Evolutionary conservation across 768 basidiomycete genomes (phyloP).

Genomic region (Rhodotorula taiwanensis): DNA sequence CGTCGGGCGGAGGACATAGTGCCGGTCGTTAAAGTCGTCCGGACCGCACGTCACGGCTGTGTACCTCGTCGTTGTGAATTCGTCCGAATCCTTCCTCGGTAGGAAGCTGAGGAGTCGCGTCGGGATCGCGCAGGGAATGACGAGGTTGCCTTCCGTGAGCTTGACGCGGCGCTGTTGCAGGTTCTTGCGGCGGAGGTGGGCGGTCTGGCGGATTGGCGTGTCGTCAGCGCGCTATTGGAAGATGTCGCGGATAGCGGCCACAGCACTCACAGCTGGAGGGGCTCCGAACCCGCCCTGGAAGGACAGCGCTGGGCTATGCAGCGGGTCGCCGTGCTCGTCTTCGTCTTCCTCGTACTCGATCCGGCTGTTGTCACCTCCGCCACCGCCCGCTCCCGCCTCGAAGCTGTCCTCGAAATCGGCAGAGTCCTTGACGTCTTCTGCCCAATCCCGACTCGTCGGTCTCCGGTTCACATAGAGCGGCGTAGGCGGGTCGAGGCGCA

Average conservation of each 20-base stretch:
- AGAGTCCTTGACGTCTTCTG: slow-evolving; percentile 23
- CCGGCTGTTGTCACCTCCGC: not conserved
- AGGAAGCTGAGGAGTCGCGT: slow-evolving; percentile 68
- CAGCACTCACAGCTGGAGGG: slow-evolving; percentile 18
- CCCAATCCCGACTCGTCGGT: slow-evolving; percentile 6
- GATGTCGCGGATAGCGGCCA: no score
- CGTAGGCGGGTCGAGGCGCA: slow-evolving; percentile 4
- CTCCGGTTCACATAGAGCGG: slow-evolving; percentile 30
- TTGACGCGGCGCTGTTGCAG: slow-evolving; percentile 52
- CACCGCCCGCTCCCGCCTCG: slow-evolving; percentile 10
- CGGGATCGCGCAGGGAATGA: slow-evolving; percentile 75
- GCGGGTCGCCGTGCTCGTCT: no score
- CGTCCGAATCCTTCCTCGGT: slow-evolving; percentile 57
- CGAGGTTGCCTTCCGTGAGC: slow-evolving; percentile 79
- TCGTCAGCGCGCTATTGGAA: no score
- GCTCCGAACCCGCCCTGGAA: slow-evolving; percentile 31
- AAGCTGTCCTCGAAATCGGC: slow-evolving; percentile 32
- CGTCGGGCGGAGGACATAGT: slow-evolving; percentile 79
- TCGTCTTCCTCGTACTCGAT: slow-evolving; percentile 1
- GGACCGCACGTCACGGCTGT: slow-evolving; percentile 92
- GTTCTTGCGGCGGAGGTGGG: slow-evolving; percentile 28
- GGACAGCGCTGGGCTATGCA: slow-evolving; percentile 7
- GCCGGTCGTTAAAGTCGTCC: slow-evolving; percentile 75
- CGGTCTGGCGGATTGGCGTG: slow-evolving; percentile 3
- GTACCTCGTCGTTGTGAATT: slow-evolving; percentile 63